Evolutionary conservation across 2,329 filamentous ascomycete genomes (phyloP), one percentile per base, ranked within the genome.

Genomic region (Aspergillus neotritici): DNA sequence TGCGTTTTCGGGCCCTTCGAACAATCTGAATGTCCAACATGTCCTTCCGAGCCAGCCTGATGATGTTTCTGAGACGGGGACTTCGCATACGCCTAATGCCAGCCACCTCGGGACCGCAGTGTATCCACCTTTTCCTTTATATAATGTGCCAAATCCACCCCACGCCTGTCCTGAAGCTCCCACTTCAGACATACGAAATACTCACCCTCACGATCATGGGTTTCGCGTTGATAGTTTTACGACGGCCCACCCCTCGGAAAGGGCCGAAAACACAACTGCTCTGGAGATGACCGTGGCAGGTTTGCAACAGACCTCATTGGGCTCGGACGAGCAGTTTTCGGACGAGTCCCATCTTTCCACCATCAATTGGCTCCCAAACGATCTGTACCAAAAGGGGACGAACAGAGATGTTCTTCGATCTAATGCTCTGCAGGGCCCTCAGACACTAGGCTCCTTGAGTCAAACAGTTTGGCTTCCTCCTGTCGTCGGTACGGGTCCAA

Each of bases 321-420:
- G 48, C 1, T 53, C 62, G 34, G 51, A 57, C 10, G 54, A 52
- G 10, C 49, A 56, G 1, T 41, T 63, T 10, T 51, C 63, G 10
- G 55, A 60, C 28, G 53, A 54, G 9, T 54, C 58, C 5, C 51
- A 57, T 25, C 39, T 56, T 32, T 61, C 63, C 7, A 57, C 60
- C 1, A 60, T 67, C 14, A 67, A 69, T 36, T 69, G 66, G 66
- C 53, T 68, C 4, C 60, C 64, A 6, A 56, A 59, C 5, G 58
- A 64, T 33, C 42, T 62, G 13, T 54, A 60, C 8, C 45, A 54
- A n/a, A 49, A 50, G 29, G 31, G 52, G 13, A 14, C 49, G 3
- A 44, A 40, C 38, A 44, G 53, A 16, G 45, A 50, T 5, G 25
- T 47, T 11, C 48, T 52, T 21, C 35, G 43, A 4, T 25, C 50